Base-by-base conservation (phyloP, 2,329 filamentous ascomycete species). In the Fusarium globosum region DNA sequence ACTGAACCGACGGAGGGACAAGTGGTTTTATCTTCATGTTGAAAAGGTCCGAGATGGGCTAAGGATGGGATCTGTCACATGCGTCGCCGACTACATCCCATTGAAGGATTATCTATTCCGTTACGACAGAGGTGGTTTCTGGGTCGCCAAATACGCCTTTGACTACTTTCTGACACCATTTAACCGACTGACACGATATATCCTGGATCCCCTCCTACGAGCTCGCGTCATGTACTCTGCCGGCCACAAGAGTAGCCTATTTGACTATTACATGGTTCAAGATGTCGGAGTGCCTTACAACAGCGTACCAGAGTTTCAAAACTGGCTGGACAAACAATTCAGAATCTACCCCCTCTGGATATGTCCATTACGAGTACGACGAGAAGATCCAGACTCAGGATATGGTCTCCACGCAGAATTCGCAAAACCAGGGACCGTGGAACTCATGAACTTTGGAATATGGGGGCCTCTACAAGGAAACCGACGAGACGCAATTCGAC, bases 11-110 rank as follows among this genome's bases (percentile, higher is more conserved):
- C 82, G 87, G 0, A 80, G 79, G 8, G 92, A 95, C 72, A 89
- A 91, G 1, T 95, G 92, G 93, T 94, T 93, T 78, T 94, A 94
- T 68, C 82, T 94, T 6, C 92, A 93, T 72, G 91, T 88, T 3
- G 81, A 89, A 71, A 80, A 85, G n/a, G 78, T 80, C 42, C 74
- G 79, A 68, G 80, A 79, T 65, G 67, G 72, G 49, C 69, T 83
- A 26, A 55, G 64, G 15, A 53, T 56, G 46, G 72, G 63, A 48
- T 73, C 41, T 45, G 76, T 21, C 35, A 67, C 76, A 16, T 79
- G 68, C 10, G 75, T 69, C 6, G 80, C 85, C 11, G 89, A 92
- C 65, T 88, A 88, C 64, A 86, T 93, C 4, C 90, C 90, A 0
- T 74, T 93, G 2, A 82, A 82, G 5, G 91, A 93, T 77, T 93